Base-by-base conservation (phyloP, 352 stramenopile genomes). In the Globisporangium camurandrum region DNA sequence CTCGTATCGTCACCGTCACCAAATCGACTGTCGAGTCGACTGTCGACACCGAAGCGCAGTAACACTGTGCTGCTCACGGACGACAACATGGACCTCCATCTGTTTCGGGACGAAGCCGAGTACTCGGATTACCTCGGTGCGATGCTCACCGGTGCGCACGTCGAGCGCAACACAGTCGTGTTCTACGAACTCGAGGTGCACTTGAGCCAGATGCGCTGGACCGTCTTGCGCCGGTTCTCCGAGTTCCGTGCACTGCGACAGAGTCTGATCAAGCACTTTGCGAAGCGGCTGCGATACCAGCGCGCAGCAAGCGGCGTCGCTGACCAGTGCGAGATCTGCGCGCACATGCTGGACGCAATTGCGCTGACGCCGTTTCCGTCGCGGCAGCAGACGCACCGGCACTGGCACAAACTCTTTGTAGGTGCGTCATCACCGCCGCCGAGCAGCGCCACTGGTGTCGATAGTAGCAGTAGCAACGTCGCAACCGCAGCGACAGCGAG, bases 71-170 rank as follows among this genome's bases (percentile, higher is more conserved):
- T 74, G 2, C 45, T 78, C 19, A 62, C 66, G 19, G 64, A 74
- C 12, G 51, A 54, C 22, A 59, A 63, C 22, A 57, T 72, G 3
- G 62, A 81, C 12, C 61, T 86, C 2, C 62, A 64, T 16, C 51
- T 86, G 10, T 84, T 88, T 47, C 75, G 73, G 2, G 75, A 88
- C 34, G 73, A 89, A 49, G 76, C 79, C 22, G 79, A 90, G 57
- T 90, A 90, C 59, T 90, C 79, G 30, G 79, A 90, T 49, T 88
- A 90, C 62, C 52, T 90, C 43, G 62, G 59, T 7, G 68, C 70
- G 27, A 38, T 56, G 8, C 34, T 85, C 37, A 83, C 69, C 0
- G 62, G 70, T 4, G 49, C 68, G 4, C 78, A 86, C 50, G 46
- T 64, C 12, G 63, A 85, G 39, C 57, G 69, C 24, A 68, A 88